phyloP scores from a whole-genome alignment of 352 stramenopile genomes.

The Aphanomyces invadans region DNA sequence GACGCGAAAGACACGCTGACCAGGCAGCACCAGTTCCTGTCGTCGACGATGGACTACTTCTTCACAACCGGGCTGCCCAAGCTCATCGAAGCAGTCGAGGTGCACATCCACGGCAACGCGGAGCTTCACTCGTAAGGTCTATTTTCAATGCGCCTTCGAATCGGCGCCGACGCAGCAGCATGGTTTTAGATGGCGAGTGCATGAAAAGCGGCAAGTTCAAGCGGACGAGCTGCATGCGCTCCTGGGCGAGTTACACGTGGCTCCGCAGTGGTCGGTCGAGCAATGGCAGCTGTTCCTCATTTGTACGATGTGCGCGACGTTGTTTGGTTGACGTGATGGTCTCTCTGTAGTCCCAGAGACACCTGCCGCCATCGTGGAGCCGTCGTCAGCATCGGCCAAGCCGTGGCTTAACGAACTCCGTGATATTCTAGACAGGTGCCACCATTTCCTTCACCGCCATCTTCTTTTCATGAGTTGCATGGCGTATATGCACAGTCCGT shows the following conservation, averaged over 20 bases:
- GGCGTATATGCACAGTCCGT: not conserved
- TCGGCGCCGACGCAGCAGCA: not conserved
- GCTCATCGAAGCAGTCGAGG: conserved; percentile 4
- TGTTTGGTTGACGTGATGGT: not conserved
- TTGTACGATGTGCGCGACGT: not conserved
- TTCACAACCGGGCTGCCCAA: conserved; percentile 18
- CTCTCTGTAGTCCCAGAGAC: conserved; percentile 6
- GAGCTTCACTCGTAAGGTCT: conserved; percentile 10
- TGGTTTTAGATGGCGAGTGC: conserved; percentile 11
- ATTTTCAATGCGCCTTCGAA: not conserved
- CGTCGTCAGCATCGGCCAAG: not conserved
- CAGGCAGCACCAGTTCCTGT: conserved; percentile 21
- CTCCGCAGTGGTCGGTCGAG: not conserved
- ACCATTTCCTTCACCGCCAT: not conserved
- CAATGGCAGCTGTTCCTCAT: conserved; percentile 22
- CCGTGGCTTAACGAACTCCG: conserved; percentile 21
- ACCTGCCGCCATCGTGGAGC: not conserved
- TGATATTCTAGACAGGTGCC: conserved; percentile 16
- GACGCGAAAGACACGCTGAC: not conserved
- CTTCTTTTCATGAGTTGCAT: not conserved
- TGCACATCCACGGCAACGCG: not conserved
- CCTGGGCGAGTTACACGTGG: conserved; percentile 1
- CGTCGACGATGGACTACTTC: conserved; percentile 24
- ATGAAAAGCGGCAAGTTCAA: conserved; percentile 4
- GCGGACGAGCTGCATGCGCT: not conserved